Conservation (phyloP, 2,329 filamentous ascomycete genomes). For the Metarhizium anisopliae region DNA sequence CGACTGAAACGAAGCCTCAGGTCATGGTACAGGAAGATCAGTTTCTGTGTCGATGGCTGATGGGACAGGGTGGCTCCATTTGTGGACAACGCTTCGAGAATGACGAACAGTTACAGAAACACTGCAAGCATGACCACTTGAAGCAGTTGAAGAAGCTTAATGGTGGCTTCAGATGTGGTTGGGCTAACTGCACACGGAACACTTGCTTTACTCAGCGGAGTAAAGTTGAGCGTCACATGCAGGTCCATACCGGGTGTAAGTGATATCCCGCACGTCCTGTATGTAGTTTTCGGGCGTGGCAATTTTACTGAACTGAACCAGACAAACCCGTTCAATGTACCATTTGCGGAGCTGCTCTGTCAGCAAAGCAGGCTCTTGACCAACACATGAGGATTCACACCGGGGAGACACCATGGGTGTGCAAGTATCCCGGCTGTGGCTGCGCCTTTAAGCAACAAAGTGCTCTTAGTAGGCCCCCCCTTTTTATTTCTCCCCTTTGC, state of each 20-base stretch:
- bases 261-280: background rate
- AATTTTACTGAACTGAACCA: slow-evolving; percentile 15
- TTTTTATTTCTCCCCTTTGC: slow-evolving; percentile 2
- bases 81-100: slow-evolving; percentile 30
- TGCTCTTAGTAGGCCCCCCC: slow-evolving; percentile 46
- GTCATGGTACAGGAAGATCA: slow-evolving; percentile 15
- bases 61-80: slow-evolving; percentile 11
- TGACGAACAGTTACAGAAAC: slow-evolving; percentile 43
- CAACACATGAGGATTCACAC: slow-evolving; percentile 62
- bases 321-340: slow-evolving; percentile 51
- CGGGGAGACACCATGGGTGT: slow-evolving; percentile 54
- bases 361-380: slow-evolving; percentile 57
- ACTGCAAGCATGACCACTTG: slow-evolving; percentile 44
- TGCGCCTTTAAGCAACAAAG: slow-evolving; percentile 60
- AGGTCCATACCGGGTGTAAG: slow-evolving; percentile 56
- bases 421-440: slow-evolving; percentile 37
- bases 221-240: slow-evolving; percentile 57
- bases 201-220: slow-evolving; percentile 49
- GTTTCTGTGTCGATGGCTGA: slow-evolving; percentile 25
- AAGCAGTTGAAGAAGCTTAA: slow-evolving; percentile 32
- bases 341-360: slow-evolving; percentile 49
- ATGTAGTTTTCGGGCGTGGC: no score
- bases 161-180: slow-evolving; percentile 44
- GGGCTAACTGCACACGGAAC: slow-evolving; percentile 46
- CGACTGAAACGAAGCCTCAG: slow-evolving; percentile 8